phyloP scores from a whole-genome alignment of 768 basidiomycete genomes.

The Ramaria sp. region DNA sequence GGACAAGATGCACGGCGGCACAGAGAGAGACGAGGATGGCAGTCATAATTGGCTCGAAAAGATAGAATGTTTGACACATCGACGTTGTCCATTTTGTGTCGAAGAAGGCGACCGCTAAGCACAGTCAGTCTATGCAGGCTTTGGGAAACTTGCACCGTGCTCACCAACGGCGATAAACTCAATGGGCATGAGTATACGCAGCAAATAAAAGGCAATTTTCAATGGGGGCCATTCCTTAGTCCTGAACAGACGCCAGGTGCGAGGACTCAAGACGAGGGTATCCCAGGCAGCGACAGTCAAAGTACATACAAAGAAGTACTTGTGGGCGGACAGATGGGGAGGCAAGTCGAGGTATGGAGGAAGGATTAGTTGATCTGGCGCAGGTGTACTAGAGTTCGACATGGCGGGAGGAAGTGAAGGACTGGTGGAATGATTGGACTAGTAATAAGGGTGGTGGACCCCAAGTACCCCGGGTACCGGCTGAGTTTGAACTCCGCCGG shows the following conservation, averaged over 20 bases:
- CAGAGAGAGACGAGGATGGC: conserved; percentile 69
- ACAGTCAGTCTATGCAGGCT: conserved; percentile 9
- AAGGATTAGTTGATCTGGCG: too few species aligned
- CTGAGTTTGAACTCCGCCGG: too few species aligned
- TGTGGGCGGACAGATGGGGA: conserved; percentile 73
- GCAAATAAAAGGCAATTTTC: conserved; percentile 66
- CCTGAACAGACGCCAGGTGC: conserved; percentile 63
- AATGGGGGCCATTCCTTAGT: conserved; percentile 61
- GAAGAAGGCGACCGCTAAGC: conserved; percentile 73
- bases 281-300: conserved; percentile 88
- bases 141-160: too few species aligned
- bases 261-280: conserved; percentile 71
- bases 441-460: too few species aligned
- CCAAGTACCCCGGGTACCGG: too few species aligned
- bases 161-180: conserved; percentile 71
- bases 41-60: conserved; percentile 82
- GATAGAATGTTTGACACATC: conserved; percentile 64
- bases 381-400: too few species aligned
- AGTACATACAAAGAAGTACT: conserved; percentile 85
- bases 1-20: conserved; percentile 65
- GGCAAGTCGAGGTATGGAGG: conserved; percentile 66
- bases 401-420: neutral
- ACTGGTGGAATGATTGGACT: neutral
- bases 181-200: conserved; percentile 66
- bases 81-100: conserved; percentile 54